Base-by-base conservation (phyloP, 2,329 filamentous ascomycete species). In the Microdochium bolleyi region DNA sequence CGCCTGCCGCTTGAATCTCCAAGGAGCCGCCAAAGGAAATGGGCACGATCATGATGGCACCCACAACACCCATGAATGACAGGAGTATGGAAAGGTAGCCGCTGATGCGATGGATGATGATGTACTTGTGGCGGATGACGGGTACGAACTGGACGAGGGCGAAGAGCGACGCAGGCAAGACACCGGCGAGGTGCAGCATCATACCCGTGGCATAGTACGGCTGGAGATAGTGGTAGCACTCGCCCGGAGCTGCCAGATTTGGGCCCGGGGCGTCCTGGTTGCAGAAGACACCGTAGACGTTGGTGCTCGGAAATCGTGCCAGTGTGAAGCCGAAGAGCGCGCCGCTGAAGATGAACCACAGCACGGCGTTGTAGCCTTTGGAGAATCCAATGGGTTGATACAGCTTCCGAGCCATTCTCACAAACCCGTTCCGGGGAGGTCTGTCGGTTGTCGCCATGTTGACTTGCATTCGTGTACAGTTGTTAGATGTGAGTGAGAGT, bases 81-180 rank as follows among this genome's bases (percentile, higher is more conserved):
- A 86, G 66, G 0, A 79, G 52, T 0, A 80, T 54, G 51, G 82
- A 62, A 3, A 77, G 34, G 55, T 85, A 84, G 1, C 84, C 84
- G 51, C 77, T 81, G 52, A 86, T 71, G 1, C 83, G 77, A 60
- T 87, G 84, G 22, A 84, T 62, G 1, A 79, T 54, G 1, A 81
- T 66, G 50, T 67, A 60, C 57, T 72, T 77, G 57, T 79, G 72
- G 1, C 75, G 68, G 30, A 78, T 64, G 3, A 62, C 56, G 0
- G 77, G 77, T 1, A 77, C 60, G 56, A 80, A 80, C 63, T 80
- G 77, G 21, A 76, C 63, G 51, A 70, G 66, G 8, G 67, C 70
- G 3, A 80, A 66, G 1, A 78, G 55, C 8, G 64, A 63, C 1
- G 69, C 75, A 0, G 76, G 76, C 2, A 80, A 60, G n/a, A 78